Base-by-base conservation (phyloP, 2,329 filamentous ascomycete species). In the Cladorrhinum sp. region DNA sequence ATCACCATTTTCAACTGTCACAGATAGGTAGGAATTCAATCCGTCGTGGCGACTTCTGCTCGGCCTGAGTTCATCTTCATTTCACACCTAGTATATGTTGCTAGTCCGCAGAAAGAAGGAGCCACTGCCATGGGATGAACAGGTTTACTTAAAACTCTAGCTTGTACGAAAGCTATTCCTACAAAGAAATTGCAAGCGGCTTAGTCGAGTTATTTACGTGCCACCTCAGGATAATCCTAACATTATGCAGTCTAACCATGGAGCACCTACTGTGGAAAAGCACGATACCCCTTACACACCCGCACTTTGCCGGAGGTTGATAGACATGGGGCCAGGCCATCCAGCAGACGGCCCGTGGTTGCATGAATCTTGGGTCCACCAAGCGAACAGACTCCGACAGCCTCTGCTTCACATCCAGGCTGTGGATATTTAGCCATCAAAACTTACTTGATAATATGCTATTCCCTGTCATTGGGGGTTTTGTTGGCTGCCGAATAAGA, bases 281-380 rank as follows among this genome's bases (percentile, higher is more conserved):
- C 32, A 36, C 32, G 9, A 36, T 3, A 36, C 3, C 3, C 12
- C 32, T 4, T 16, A 36, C 12, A 36, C 2, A 16, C 8, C 32
- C 16, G 32, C 32, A 12, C 7, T 36, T 16, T 36, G 12, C 32
- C 9, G 12, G 32, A 13, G 16, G 16, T 16, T 16, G 38, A 27
- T 16, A 16, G 49, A 13, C 22, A 57, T 4, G 38, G 9, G 41
- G n/a, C 50, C 36, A 13, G 50, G 48, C 9, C 27, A 25, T 45
- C 18, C 58, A 20, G 25, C 45, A 22, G 27, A 52, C 45, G 41
- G 45, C 58, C 41, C 45, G 23, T 18, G 23, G 38, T 60, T 61
- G 62, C 62, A 64, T 64, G 60, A 64, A 62, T 52, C 18, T 45
- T 6, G 29, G 60, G n/a, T 41, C 62, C 57, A 57, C 57, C 36